phyloP scores from a whole-genome alignment of 2,329 filamentous ascomycete genomes.

The Colletotrichum kahawae region DNA sequence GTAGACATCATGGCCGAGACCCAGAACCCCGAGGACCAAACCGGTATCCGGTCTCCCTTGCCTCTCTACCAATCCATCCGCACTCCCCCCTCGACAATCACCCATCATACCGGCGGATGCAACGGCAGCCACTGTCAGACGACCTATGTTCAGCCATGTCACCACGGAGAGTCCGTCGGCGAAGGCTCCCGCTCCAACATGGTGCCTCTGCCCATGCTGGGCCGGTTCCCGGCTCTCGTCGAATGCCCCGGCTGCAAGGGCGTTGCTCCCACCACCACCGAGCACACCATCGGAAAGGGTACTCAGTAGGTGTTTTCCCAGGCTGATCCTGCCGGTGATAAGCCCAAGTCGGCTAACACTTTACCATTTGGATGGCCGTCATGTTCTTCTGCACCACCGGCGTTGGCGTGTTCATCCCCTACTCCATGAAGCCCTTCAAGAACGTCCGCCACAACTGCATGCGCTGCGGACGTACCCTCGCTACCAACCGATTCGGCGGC shows the following conservation, averaged over 20 bases:
- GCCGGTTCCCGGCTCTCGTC: constrained; percentile 7
- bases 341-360: neutral
- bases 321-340: neutral
- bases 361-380: constrained; percentile 13
- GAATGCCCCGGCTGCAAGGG: constrained; percentile 17
- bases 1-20: neutral
- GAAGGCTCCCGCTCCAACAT: neutral
- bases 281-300: constrained; percentile 16
- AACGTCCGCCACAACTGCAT: constrained; percentile 13
- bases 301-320: constrained; percentile 2
- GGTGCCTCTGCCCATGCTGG: constrained; percentile 10
- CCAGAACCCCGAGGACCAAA: neutral
- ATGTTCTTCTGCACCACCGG: constrained; percentile 20
- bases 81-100: neutral
- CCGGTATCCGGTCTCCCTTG: neutral
- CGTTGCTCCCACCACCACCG: neutral
- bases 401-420: constrained; percentile 13
- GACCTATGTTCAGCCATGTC: neutral
- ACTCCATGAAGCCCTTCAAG: constrained; percentile 15
- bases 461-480: constrained; percentile 12
- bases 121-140: neutral
- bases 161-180: neutral
- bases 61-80: constrained; percentile 4
- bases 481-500: constrained; percentile 11
- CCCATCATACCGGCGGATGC: neutral